Conservation (phyloP, 495 filamentous ascomycete species). For the Ramalina intermedia region DNA sequence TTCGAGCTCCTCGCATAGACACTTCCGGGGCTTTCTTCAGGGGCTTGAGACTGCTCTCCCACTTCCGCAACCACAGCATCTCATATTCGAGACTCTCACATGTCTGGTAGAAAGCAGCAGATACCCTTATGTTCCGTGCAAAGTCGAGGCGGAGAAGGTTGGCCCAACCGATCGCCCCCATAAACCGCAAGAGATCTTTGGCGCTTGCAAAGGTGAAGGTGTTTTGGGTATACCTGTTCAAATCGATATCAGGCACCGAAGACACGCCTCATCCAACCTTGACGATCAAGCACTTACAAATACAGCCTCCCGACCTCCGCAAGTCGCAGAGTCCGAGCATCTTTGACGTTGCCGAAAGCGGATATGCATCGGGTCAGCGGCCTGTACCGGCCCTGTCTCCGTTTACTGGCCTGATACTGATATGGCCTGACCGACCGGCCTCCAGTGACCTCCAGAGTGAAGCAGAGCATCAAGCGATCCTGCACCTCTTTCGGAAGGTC, state of each 20-base stretch:
- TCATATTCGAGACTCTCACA: too few species aligned
- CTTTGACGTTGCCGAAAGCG: conserved; percentile 1
- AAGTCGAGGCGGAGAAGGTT: background rate
- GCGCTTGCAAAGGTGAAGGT: conserved; percentile 6
- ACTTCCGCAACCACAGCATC: too few species aligned
- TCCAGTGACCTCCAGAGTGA: background rate
- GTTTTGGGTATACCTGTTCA: conserved; percentile 4
- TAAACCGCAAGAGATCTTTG: conserved; percentile 2
- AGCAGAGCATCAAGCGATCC: background rate
- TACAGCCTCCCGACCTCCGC: background rate
- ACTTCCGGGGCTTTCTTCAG: too few species aligned
- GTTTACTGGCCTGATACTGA: background rate
- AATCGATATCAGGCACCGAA: background rate
- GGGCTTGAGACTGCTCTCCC: too few species aligned
- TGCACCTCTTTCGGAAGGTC: background rate
- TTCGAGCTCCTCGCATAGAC: too few species aligned
- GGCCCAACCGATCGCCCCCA: conserved; percentile 4
- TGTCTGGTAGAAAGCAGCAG: background rate
- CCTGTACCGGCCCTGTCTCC: background rate
- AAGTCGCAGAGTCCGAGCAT: background rate
- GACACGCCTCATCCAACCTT: background rate
- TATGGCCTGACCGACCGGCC: background rate
- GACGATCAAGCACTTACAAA: background rate
- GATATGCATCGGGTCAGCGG: conserved; percentile 2
- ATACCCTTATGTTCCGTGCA: background rate